phyloP scores from a whole-genome alignment of 2,329 filamentous ascomycete species.

The Neopestalotiopsis clavispora region DNA sequence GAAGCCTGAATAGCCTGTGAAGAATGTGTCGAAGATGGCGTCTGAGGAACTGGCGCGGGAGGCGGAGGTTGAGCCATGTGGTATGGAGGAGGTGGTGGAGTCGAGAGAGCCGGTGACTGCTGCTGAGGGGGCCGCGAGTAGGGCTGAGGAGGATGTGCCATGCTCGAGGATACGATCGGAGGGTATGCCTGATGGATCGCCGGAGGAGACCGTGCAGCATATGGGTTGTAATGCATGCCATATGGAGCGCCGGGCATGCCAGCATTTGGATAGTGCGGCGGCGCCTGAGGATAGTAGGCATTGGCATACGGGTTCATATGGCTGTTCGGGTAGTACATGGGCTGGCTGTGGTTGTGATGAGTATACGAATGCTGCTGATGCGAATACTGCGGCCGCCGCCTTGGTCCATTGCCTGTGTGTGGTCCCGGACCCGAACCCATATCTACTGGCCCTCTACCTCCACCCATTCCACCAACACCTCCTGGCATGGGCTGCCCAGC shows the following conservation, averaged over 20 bases:
- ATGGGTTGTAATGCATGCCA: slow-evolving; percentile 48
- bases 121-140: slow-evolving; percentile 51
- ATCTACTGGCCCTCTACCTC: slow-evolving; percentile 28
- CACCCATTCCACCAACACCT: slow-evolving; percentile 36
- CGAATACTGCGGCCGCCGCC: slow-evolving; percentile 43
- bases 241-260: slow-evolving; percentile 52
- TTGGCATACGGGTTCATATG: slow-evolving; percentile 57
- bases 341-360: slow-evolving; percentile 40
- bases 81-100: slow-evolving; percentile 48
- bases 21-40: slow-evolving; percentile 59
- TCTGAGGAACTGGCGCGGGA: slow-evolving; percentile 49
- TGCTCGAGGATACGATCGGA: slow-evolving; percentile 50
- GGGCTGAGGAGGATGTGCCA: slow-evolving; percentile 39
- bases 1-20: slow-evolving; percentile 44
- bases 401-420: slow-evolving; percentile 29
- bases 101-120: slow-evolving; percentile 58
- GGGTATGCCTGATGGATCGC: slow-evolving; percentile 57
- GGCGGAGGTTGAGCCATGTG: slow-evolving; percentile 48
- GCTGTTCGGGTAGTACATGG: slow-evolving; percentile 50
- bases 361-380: slow-evolving; percentile 41
- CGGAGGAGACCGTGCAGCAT: slow-evolving; percentile 33
- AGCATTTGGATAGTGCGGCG: slow-evolving; percentile 62
- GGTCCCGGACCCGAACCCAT: slow-evolving; percentile 36
- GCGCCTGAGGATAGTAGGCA: slow-evolving; percentile 59
- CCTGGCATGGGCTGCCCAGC: slow-evolving; percentile 70